phyloP scores from a whole-genome alignment of 768 basidiomycete species.

The Kwoniella mangroviensis region DNA sequence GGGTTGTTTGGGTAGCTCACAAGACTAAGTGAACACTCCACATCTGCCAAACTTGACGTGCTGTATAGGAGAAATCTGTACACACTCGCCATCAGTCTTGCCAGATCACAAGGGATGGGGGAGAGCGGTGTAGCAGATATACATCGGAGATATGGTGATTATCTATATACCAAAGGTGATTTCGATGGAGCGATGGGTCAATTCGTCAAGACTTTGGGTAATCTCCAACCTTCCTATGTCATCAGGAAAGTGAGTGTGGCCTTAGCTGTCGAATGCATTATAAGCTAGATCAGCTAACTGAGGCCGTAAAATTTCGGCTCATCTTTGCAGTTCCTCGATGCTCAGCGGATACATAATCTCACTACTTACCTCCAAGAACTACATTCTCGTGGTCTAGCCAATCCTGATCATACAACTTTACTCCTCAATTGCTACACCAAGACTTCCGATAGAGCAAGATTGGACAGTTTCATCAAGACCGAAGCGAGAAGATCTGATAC shows the following conservation, averaged over 20 bases:
- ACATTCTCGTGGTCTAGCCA: slow-evolving; percentile 85
- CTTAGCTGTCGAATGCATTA: not conserved
- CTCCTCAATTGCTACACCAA: slow-evolving; percentile 97
- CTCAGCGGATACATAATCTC: slow-evolving; percentile 92
- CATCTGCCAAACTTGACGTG: slow-evolving; percentile 80
- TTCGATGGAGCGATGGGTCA: slow-evolving; percentile 93
- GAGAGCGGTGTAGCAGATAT: slow-evolving; percentile 80
- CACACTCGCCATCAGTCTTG: slow-evolving; percentile 78
- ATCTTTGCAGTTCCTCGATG: slow-evolving; percentile 80
- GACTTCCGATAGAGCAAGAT: slow-evolving; percentile 82
- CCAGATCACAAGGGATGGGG: slow-evolving; percentile 76
- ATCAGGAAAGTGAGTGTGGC: slow-evolving; percentile 77
- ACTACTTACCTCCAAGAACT: slow-evolving; percentile 95
- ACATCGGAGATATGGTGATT: slow-evolving; percentile 85
- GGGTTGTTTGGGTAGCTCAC: slow-evolving; percentile 41
- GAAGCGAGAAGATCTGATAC: slow-evolving; percentile 65
- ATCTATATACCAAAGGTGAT: slow-evolving; percentile 86
- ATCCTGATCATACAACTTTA: slow-evolving; percentile 94
- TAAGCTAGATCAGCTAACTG: slow-evolving; percentile 1
- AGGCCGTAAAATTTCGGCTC: slow-evolving; percentile 5
- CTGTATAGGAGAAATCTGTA: slow-evolving; percentile 78
- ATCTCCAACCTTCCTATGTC: slow-evolving; percentile 90
- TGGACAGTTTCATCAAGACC: slow-evolving; percentile 90
- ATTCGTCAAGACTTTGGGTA: slow-evolving; percentile 86
- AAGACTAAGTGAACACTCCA: slow-evolving; percentile 61